Evolutionary conservation across 495 filamentous ascomycete genomes (phyloP), one percentile per base, ranked within the genome.

Genomic region (Penicillium diatomitis): DNA sequence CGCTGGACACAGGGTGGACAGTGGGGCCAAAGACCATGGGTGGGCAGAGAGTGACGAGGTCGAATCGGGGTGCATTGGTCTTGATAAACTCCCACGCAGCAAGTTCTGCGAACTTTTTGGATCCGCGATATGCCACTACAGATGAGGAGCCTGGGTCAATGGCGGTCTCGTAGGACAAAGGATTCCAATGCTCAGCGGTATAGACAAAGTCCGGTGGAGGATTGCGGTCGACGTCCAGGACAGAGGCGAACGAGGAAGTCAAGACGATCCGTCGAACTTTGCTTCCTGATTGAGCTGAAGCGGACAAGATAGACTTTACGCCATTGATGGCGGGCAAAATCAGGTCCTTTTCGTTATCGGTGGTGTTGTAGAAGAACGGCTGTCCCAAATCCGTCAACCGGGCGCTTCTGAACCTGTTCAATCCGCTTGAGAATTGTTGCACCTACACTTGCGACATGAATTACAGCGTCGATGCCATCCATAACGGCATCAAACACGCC

Each of bases 151-250:
- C 32, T 12, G 49, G 47, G 10, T 70, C 54, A 11, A 70, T 60
- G 1, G 84, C 74, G 46, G 81, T 68, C 54, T 80, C 79, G 35
- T 76, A 62, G 8, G 82, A 85, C 2, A 83, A 71, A 0, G 86
- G 86, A 68, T 88, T 90, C 86, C 87, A 92, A 57, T 88, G 79
- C 1, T 64, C 64, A 46, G 84, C 83, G 44, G 70, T 70, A 62
- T 84, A 88, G 6, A 64, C 74, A 53, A 79, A 74, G 6, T 61
- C 70, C 0, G 69, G 61, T 38, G 56, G 57, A 20, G 54, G 57
- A 20, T 63, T 71, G 49, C 69, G 69, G 45, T 44, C 45, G 2
- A 64, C 63, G 47, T 81, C 56, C 32, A 85, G 33, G 51, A 88
- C 79, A 37, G 83, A 65, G 5, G 86, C 86, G 67, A 88, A 90